Evolutionary conservation across 192 early-diverging fungal genomes (phyloP), one percentile per base, ranked within the genome.

Genomic region (Paraglomus brasilianum): DNA sequence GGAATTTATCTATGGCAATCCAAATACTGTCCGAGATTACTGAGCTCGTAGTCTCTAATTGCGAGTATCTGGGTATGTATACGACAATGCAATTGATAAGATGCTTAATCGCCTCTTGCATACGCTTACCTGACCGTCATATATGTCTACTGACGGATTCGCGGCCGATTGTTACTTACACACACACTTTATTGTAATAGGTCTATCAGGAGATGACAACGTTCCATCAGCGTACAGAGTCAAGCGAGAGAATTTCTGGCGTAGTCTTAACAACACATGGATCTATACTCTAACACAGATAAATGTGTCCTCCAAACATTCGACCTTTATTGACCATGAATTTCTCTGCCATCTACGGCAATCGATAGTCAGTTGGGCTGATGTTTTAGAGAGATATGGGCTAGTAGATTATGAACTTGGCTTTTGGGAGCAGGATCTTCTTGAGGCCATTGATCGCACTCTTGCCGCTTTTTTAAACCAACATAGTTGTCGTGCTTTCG

Each of bases 371-470:
- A 69, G 76, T 4, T 93, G 92, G 92, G 85, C 83, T 2, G 85
- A 92, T 70, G 72, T 76, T 15, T 72, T 93, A 62, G 86, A 88
- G 57, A 77, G 82, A 65, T 93, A 80, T 80, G 91, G 92, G 1
- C 72, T 93, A 58, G 90, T 93, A 21, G 89, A 93, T 70, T 93
- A 92, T 74, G 89, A 93, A 60, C 82, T 92, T 76, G 92, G 91
- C 21, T 87, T 89, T 55, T 92, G 88, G 87, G 91, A 90, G 66
- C 76, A 82, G 36, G 89, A 90, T 43, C 89, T 93, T 62, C 70
- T 90, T 46, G 83, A 88, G 47, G 83, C 88, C 11, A 78, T 92
- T 24, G 81, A 86, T 56, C 30, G 30, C 30, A 1, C 3, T 30
- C 30, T 30, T 30, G 30, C 30, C 3, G 30, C 1, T 2, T 30